These are phyloP conservation scores for Suhomyces emberorum DNA, from an alignment of 805 yeast species.

Conservation along the genomic window DNA sequence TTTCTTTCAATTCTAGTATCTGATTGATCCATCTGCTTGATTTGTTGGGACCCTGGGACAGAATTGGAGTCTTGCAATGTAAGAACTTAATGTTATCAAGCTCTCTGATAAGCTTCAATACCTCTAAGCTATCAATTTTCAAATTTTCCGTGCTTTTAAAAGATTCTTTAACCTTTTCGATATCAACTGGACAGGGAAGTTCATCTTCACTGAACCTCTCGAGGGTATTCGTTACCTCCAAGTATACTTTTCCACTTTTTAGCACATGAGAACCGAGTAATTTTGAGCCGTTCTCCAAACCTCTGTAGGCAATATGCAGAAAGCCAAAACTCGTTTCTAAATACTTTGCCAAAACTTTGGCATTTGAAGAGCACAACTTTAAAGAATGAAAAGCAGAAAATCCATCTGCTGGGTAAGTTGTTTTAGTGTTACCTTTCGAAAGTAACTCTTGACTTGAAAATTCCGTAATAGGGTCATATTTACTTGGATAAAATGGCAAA, in stretches of 20 bases:
- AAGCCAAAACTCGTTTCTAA: slow-evolving; percentile 62
- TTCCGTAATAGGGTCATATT: slow-evolving; percentile 16
- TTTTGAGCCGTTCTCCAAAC: slow-evolving; percentile 66
- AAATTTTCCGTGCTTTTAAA: slow-evolving; percentile 16
- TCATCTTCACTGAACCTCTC: slow-evolving; percentile 21
- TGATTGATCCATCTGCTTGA: no score
- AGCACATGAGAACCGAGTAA: slow-evolving; percentile 58
- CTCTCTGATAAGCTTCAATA: slow-evolving; percentile 32
- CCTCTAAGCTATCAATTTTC: slow-evolving; percentile 7
- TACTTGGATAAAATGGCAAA: slow-evolving; percentile 19
- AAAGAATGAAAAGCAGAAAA: slow-evolving; percentile 58
- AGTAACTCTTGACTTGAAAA: slow-evolving; percentile 17
- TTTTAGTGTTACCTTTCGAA: slow-evolving; percentile 14
- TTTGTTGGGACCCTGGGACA: slow-evolving; percentile 11
- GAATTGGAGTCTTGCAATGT: slow-evolving; percentile 10
- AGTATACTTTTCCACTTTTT: slow-evolving; percentile 48
- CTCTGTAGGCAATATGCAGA: slow-evolving; percentile 55
- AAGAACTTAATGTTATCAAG: slow-evolving; percentile 33
- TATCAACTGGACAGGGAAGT: slow-evolving; percentile 9
- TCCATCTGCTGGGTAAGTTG: slow-evolving; percentile 25
- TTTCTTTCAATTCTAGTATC: no score
- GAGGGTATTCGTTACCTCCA: slow-evolving; percentile 47
- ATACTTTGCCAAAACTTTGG: slow-evolving; percentile 57
- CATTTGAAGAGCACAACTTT: slow-evolving; percentile 71
- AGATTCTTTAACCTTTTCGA: slow-evolving; percentile 10